phyloP scores from a whole-genome alignment of 1,139 yeast genomes.

The Blastobotrys arbuscula region DNA sequence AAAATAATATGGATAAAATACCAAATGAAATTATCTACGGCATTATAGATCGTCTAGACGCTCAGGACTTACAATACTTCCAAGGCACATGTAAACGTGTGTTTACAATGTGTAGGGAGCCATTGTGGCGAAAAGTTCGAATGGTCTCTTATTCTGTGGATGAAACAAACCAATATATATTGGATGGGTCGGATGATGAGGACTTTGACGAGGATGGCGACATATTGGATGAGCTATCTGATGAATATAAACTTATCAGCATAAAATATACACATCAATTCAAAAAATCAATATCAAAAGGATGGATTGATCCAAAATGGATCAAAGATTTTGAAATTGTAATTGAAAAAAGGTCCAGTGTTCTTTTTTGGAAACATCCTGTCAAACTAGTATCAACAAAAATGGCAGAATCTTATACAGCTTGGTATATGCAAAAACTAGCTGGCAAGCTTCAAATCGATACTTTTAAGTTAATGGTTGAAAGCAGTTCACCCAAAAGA shows the following conservation, averaged over 20 bases:
- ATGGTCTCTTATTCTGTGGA: background rate
- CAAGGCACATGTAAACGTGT: background rate
- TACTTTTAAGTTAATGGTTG: background rate
- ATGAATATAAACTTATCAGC: background rate
- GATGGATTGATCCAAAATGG: slow-evolving; percentile 1
- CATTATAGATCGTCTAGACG: background rate
- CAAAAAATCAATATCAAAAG: background rate
- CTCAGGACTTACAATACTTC: background rate
- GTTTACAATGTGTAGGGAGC: background rate
- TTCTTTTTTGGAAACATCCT: background rate
- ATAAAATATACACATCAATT: background rate
- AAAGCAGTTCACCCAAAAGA: background rate
- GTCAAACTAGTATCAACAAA: background rate
- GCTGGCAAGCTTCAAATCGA: background rate
- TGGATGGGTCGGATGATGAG: background rate
- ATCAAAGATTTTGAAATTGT: slow-evolving; percentile 1
- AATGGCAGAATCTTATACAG: background rate
- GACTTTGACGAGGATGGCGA: too few species aligned
- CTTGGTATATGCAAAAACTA: background rate
- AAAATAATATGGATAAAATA: background rate
- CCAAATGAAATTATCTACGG: background rate
- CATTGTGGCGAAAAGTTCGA: slow-evolving; percentile 1
- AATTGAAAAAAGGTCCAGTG: background rate
- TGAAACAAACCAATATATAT: background rate
- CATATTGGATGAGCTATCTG: too few species aligned